Base-by-base conservation (phyloP, 257 asterid genomes). In the Rehmannia glutinosa region DNA sequence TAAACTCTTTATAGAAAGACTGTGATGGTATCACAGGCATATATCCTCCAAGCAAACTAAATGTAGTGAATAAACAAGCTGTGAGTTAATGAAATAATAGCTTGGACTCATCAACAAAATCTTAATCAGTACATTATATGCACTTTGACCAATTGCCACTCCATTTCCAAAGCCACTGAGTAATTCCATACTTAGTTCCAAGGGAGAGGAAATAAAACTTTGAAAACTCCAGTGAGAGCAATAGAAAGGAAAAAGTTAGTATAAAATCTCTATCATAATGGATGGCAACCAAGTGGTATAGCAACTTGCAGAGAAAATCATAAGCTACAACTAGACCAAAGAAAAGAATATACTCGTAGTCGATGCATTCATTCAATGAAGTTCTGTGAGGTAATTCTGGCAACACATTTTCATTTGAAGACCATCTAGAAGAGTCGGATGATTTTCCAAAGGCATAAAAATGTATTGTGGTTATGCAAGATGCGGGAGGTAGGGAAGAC, bases 21-120 rank as follows among this genome's bases (percentile, higher is more conserved):
- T 27, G n/a, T n/a, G 61, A 28, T 25, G 36, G 65, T 24, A 19
- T 51, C 45, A 66, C 38, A 46, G 61, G 59, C 59, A 66, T 41
- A 50, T 23, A 67, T 43, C 25, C 70, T 46, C 28, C 61, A 60
- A 33, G 35, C 65, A 45, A 64, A 54, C 27, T 68, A 19, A 68
- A 58, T 25, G 19, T 27, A 51, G 49, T 57, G 38, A 58, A 32
- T 16, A 47, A 4, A 57, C 7, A 32, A 41, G 60, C 10, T 59
- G 43, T 35, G 35, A 39, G 54, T 51, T 43, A 50, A 59, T 50
- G n/a, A 35, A 30, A 24, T 60, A 38, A 25, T 43, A 51, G 39
- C 33, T 16, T 38, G 47, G 24, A 61, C 15, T 2, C 35, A 15
- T 41, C 30, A 38, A 21, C 33, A 70, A 50, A 62, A 50, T 61